These are phyloP conservation scores for Mychonastes homosphaera DNA, from an alignment of 139 green algal genomes.

Conservation along the genomic window DNA sequence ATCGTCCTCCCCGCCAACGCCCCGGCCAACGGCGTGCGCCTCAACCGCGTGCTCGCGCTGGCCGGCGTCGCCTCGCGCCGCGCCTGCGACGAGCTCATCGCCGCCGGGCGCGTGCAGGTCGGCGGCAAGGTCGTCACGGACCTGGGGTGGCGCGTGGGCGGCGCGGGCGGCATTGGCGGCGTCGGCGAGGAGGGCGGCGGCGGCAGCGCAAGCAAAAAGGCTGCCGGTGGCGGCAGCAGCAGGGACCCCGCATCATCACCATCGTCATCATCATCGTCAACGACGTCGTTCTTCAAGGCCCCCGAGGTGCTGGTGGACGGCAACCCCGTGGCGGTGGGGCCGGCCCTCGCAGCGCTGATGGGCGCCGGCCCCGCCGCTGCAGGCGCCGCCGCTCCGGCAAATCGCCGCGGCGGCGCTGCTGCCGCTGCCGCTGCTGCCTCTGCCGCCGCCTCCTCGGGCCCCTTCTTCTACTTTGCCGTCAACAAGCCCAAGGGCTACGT, in stretches of 20 bases:
- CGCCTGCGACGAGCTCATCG: conserved; percentile 70
- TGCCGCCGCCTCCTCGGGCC: conserved; percentile 3
- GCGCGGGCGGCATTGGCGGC: conserved; percentile 26
- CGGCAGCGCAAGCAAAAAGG: conserved; percentile 2
- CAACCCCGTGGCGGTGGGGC: background rate
- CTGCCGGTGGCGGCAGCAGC: conserved; percentile 1
- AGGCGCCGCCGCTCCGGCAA: background rate
- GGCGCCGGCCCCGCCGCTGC: background rate
- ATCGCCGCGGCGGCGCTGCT: conserved; percentile 1
- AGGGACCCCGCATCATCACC: background rate
- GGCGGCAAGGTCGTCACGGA: conserved; percentile 61
- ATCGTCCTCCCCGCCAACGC: too few relatives aligned
- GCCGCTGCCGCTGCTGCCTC: conserved; percentile 6
- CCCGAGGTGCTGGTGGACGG: background rate
- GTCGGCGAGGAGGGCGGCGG: background rate
- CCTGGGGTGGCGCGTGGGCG: conserved; percentile 39
- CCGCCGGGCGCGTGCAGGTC: conserved; percentile 61
- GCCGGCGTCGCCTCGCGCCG: conserved; percentile 76
- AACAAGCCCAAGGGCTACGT: conserved; percentile 72
- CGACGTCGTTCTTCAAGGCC: conserved; percentile 5
- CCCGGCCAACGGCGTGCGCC: too few relatives aligned
- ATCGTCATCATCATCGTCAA: background rate
- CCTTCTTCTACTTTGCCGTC: conserved; percentile 55
- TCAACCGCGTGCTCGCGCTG: conserved; percentile 61
- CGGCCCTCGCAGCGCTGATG: background rate